Percentiles rank a stretch among this genome's conserved stretches.
phyloP scores from a whole-genome alignment of 805 yeast species.

The Wickerhamiella azyma region DNA sequence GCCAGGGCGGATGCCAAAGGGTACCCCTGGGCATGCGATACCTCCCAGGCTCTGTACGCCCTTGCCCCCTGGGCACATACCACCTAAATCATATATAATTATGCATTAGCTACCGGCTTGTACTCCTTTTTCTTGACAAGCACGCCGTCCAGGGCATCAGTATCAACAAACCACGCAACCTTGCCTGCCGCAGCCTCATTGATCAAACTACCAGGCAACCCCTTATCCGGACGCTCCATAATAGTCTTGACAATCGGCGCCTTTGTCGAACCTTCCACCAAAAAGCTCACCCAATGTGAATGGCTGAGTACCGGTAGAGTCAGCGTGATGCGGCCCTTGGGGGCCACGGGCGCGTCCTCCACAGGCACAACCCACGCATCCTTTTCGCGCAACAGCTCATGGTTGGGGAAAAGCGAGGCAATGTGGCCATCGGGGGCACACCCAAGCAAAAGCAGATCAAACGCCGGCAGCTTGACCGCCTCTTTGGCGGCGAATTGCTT shows the following conservation, averaged over 20 bases:
- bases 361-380: slow-evolving; percentile 94
- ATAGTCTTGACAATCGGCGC: slow-evolving; percentile 84
- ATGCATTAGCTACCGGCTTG: slow-evolving; percentile 34
- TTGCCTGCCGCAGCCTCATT: slow-evolving; percentile 95
- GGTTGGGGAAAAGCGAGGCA: slow-evolving; percentile 91
- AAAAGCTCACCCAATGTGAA: slow-evolving; percentile 82
- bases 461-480: slow-evolving; percentile 88
- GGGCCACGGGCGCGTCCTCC: slow-evolving; percentile 81
- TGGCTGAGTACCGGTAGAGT: slow-evolving; percentile 93
- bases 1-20: no score
- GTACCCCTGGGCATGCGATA: no score
- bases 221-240: slow-evolving; percentile 95
- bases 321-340: slow-evolving; percentile 70
- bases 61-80: no score
- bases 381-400: slow-evolving; percentile 74
- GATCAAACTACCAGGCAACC: slow-evolving; percentile 83
- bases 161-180: slow-evolving; percentile 95
- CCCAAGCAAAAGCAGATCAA: slow-evolving; percentile 80
- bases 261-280: slow-evolving; percentile 90
- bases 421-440: slow-evolving; percentile 99
- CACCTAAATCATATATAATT: no score
- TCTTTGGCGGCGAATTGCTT: slow-evolving; percentile 92
- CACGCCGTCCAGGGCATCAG: slow-evolving; percentile 75
- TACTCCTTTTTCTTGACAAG: slow-evolving; percentile 59
- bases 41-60: no score